Base-by-base conservation (phyloP, 148 eudicot genomes). In the Gaultheria prostrata region DNA sequence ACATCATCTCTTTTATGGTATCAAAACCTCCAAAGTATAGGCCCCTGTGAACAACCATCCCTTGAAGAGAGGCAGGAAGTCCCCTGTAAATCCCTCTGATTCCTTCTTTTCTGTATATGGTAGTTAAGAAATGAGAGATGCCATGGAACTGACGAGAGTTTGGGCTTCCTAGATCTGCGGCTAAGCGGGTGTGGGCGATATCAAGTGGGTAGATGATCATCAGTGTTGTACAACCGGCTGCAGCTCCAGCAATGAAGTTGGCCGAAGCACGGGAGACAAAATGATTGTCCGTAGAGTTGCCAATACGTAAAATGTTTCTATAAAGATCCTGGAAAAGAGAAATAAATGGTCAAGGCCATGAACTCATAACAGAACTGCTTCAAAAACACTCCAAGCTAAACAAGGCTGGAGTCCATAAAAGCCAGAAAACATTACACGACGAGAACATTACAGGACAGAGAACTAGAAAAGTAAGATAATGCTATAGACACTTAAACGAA, bases 1-100 rank as follows among this genome's bases (percentile, higher is more conserved):
- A 84, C 86, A 97, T 88, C 50, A 83, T 87, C 76, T 97, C 99
- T 85, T 97, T 97, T 49, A 93, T 72, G 1, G 99, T 97, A 76
- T 97, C 99, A 45, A 97, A 97, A 32, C 98, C 99, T 0, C 99
- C 99, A 81, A 97, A 95, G 82, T 97, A 97, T 8, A 97, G 90
- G 74, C 99, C 92, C 24, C 98, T 88, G 76, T 97, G 98, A 51
- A 95, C 84, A 15, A 95, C 85, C 99, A 97, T 97, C n/a, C 99
- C 99, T 2, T 95, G 99, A 1, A 97, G 87, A 50, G 99, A 97
- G 61, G 99, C 99, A 3, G 98, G 96, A 33, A 97, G 96, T 20
- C 99, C 99, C 28, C 93, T 85, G 89, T 97, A 97, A 57, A 97
- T 88, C 18, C 99, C 99, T 30, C 87, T 88, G 32, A 95, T 39